A percentile compares a stretch with the other conserved stretches of the same genome.
Evolutionary conservation across 2,329 filamentous ascomycete genomes (phyloP).

Genomic region (Thermothelomyces thermophilus): DNA sequence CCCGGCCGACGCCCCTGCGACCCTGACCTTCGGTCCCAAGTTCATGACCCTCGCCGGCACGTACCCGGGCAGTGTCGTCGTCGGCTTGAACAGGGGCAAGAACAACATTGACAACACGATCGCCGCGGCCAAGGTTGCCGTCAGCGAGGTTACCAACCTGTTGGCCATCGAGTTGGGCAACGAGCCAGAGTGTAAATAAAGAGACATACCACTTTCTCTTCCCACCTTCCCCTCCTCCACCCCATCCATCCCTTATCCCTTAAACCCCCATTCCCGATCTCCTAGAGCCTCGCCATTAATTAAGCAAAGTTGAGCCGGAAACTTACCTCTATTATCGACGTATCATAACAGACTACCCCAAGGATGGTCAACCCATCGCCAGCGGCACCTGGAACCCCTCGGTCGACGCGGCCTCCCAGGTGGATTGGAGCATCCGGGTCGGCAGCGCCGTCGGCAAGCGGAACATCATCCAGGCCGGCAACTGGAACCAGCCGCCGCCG

Average conservation of each 20-base stretch:
- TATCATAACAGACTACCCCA: constrained; percentile 32
- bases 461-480: constrained; percentile 36
- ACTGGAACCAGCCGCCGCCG: constrained; percentile 33
- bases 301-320: no score
- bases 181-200: constrained; percentile 47
- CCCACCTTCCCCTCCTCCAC: neutral
- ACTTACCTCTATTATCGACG: no score
- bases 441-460: constrained; percentile 31
- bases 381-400: constrained; percentile 33
- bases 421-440: constrained; percentile 33
- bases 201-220: neutral
- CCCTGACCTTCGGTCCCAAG: constrained; percentile 45
- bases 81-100: constrained; percentile 49
- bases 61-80: constrained; percentile 44
- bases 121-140: constrained; percentile 41
- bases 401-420: constrained; percentile 34
- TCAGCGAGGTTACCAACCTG: constrained; percentile 40
- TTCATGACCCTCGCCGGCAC: constrained; percentile 44
- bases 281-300: no score
- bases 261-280: no score
- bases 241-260: no score
- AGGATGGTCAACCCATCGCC: constrained; percentile 34
- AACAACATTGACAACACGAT: constrained; percentile 50
- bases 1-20: constrained; percentile 41
- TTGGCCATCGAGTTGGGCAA: constrained; percentile 51